Evolutionary conservation across 306 rosid genomes (phyloP).

Genomic region (Glycine latifolia): DNA sequence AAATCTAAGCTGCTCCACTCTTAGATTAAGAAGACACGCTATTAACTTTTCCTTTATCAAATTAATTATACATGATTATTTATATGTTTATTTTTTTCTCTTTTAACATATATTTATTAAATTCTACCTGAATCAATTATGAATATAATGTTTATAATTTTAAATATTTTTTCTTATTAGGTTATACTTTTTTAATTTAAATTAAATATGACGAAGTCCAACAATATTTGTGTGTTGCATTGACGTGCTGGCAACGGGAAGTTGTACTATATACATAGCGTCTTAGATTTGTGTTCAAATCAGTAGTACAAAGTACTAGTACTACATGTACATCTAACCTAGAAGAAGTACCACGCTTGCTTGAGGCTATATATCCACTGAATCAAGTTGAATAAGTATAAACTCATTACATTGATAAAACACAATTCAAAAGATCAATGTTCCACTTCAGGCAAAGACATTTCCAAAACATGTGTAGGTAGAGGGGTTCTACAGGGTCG

Average conservation of each 20-base stretch:
- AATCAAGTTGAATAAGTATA: too few relatives aligned
- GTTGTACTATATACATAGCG: neutral
- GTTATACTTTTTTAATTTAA: neutral
- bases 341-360: slow-evolving; percentile 36
- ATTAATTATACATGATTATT: too few relatives aligned
- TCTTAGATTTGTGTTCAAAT: neutral
- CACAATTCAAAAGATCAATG: slow-evolving; percentile 11
- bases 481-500: slow-evolving; percentile 62
- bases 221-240: neutral
- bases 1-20: too few relatives aligned
- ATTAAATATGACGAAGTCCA: neutral
- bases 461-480: slow-evolving; percentile 37
- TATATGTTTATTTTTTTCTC: too few relatives aligned
- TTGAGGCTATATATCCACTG: slow-evolving; percentile 36
- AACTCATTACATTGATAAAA: neutral
- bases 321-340: slow-evolving; percentile 36
- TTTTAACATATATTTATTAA: too few relatives aligned
- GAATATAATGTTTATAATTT: too few relatives aligned
- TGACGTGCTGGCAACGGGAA: slow-evolving; percentile 22
- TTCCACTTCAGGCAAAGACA: neutral
- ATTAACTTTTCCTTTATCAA: too few relatives aligned
- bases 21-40: too few relatives aligned
- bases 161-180: too few relatives aligned
- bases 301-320: slow-evolving; percentile 42
- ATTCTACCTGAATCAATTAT: too few relatives aligned